Conservation (phyloP, 2,329 filamentous ascomycete genomes). For the Colletotrichum viniferum region DNA sequence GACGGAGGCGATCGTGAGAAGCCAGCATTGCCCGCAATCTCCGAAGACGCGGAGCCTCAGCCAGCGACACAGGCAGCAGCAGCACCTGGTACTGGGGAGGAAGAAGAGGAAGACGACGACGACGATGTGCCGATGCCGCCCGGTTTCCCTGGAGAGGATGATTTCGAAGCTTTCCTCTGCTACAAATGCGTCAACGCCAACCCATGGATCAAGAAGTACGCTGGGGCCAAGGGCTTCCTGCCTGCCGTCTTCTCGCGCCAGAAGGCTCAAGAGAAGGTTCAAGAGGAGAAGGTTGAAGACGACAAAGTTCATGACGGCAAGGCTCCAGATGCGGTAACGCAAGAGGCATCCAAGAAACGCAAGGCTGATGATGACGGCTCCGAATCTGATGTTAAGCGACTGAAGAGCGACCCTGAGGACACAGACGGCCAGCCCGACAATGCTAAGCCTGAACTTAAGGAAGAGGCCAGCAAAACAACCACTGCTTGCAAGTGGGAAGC, state of each 20-base stretch:
- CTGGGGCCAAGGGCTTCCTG: constrained; percentile 79
- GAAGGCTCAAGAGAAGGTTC: constrained; percentile 18
- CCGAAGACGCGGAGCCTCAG: constrained; percentile 48
- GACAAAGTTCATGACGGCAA: not conserved
- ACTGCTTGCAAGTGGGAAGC: constrained; percentile 62
- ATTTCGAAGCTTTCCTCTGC: constrained; percentile 90
- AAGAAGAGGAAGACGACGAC: constrained; percentile 45
- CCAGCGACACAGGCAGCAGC: constrained; percentile 24
- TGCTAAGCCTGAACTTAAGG: not conserved
- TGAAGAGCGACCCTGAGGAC: constrained; percentile 46
- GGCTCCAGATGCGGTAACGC: not conserved
- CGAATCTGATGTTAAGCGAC: constrained; percentile 52
- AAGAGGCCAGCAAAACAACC: constrained; percentile 11
- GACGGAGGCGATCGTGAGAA: constrained; percentile 7
- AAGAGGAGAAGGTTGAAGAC: constrained; percentile 23
- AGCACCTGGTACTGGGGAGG: constrained; percentile 8
- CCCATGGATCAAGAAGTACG: constrained; percentile 92
- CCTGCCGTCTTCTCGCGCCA: constrained; percentile 64
- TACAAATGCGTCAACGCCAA: constrained; percentile 90
- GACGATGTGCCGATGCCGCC: constrained; percentile 74
- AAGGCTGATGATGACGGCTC: constrained; percentile 62
- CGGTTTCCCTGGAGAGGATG: constrained; percentile 87
- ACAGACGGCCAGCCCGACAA: constrained; percentile 7
- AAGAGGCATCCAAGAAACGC: constrained; percentile 61
- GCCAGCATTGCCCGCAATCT: constrained; percentile 50